A percentile compares a stretch with the other conserved stretches of the same genome.
phyloP scores from a whole-genome alignment of 208 protist genomes.

The Leishmania major region DNA sequence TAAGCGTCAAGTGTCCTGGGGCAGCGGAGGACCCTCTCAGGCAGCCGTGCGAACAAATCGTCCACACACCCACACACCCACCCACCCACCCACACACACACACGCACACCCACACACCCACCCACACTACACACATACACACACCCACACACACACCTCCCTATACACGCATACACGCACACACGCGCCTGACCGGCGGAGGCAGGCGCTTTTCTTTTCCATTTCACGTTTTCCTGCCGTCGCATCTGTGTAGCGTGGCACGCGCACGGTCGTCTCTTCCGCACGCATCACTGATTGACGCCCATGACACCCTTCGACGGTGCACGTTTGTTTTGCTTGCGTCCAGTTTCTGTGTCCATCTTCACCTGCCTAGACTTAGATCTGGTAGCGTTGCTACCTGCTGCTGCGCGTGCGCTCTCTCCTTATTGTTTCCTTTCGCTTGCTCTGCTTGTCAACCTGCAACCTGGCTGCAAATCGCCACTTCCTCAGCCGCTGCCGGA shows the following conservation, averaged over 20 bases:
- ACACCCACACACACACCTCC: not conserved
- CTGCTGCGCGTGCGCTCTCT: not conserved
- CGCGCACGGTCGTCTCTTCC: not conserved
- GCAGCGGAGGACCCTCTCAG: not conserved
- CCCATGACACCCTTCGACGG: not conserved
- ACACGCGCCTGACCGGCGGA: not conserved
- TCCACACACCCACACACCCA: not conserved
- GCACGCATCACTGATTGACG: not conserved
- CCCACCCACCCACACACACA: not conserved
- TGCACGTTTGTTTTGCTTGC: not conserved
- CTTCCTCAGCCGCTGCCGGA: not conserved
- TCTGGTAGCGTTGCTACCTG: not conserved
- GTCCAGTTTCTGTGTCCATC: not conserved
- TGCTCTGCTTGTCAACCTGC: not conserved
- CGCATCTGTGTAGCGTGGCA: not conserved
- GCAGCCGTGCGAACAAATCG: not conserved
- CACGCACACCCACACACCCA: not conserved
- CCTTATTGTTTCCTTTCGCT: too few relatives aligned
- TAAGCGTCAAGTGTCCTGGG: not conserved
- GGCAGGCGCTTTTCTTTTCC: not conserved
- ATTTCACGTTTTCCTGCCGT: not conserved
- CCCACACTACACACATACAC: not conserved
- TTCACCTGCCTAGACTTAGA: conserved; percentile 5
- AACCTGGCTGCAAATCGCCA: not conserved
- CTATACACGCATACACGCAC: not conserved